Base-by-base conservation (phyloP, 2,329 filamentous ascomycete species). In the Aspergillus candidus region DNA sequence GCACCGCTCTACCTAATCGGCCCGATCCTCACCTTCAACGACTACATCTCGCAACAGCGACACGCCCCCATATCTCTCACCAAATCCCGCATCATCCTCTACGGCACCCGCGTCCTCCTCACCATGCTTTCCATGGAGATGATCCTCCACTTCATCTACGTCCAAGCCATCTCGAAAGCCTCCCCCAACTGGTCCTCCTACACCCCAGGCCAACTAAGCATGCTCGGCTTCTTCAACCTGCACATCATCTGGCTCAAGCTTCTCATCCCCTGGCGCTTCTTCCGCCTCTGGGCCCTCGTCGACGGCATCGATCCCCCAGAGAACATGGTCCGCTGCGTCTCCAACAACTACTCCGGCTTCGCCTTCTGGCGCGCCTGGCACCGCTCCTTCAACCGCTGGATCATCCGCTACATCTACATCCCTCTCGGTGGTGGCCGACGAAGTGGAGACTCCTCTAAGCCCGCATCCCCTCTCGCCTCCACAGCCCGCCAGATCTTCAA, bases 191-290 rank as follows among this genome's bases (percentile, higher is more conserved):
- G 93, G 93, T 74, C 75, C 22, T 72, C 82, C 17, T 97, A 96
- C 71, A 86, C 88, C 0, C 83, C 93, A 0, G 83, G 86, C 35
- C 88, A 98, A 64, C 80, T 98, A 35, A 86, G 82, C 60, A 82
- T 98, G 72, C 78, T 98, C 11, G 93, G 88, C 32, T 96, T 86
- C 72, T 94, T 97, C 74, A 96, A 96, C 67, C 82, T 98, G 11
- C 88, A 95, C 70, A 82, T 96, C 62, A 94, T 98, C 65, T 98
- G 94, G 94, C 77, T 98, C 37, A 98, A 98, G 66, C 81, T 98
- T 1, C 81, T 98, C 4, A 80, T 98, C 6, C 93, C 93, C 1
- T 98, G 91, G 90, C 86, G 93, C n/a, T 84, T 97, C 65, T 97
- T 97, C 78, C 86, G 94, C 4, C 80, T 98, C n/a, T 98, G 93